phyloP scores from a whole-genome alignment of 345 rosid species.

The Boechera divaricarpa region DNA sequence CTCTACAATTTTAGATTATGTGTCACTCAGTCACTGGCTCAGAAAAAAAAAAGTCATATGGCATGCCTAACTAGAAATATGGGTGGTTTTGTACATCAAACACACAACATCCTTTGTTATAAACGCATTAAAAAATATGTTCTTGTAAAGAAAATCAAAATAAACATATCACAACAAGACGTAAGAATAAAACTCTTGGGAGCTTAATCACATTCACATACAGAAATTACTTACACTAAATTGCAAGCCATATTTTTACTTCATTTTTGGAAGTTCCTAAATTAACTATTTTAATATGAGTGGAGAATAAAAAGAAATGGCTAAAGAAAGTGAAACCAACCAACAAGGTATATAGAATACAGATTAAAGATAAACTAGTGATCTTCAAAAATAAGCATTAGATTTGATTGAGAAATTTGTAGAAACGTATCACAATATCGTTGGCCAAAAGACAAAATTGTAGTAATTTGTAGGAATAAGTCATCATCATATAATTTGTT shows the following conservation, averaged over 20 bases:
- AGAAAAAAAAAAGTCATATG: too few relatives aligned
- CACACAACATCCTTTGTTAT: neutral
- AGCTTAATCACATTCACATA: neutral
- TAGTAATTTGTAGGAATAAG: constrained; percentile 33
- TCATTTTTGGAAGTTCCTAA: neutral
- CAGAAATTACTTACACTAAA: neutral
- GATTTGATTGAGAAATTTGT: constrained; percentile 10
- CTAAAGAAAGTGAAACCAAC: constrained; percentile 9
- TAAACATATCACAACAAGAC: neutral
- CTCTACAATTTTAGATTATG: neutral
- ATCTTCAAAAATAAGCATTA: neutral
- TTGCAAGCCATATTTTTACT: neutral
- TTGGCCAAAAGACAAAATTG: constrained; percentile 23
- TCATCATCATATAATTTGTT: constrained; percentile 28
- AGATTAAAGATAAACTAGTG: constrained; percentile 3
- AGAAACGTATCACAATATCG: constrained; percentile 31
- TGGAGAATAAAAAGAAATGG: neutral
- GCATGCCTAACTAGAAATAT: too few relatives aligned
- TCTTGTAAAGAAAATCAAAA: neutral
- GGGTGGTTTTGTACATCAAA: neutral
- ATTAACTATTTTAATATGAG: neutral
- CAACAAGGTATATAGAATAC: neutral
- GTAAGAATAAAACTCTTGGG: neutral
- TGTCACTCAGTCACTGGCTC: neutral
- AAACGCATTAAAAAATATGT: too few relatives aligned